Base-by-base conservation (phyloP, 2,329 filamentous ascomycete genomes). In the Aureobasidium sp. region DNA sequence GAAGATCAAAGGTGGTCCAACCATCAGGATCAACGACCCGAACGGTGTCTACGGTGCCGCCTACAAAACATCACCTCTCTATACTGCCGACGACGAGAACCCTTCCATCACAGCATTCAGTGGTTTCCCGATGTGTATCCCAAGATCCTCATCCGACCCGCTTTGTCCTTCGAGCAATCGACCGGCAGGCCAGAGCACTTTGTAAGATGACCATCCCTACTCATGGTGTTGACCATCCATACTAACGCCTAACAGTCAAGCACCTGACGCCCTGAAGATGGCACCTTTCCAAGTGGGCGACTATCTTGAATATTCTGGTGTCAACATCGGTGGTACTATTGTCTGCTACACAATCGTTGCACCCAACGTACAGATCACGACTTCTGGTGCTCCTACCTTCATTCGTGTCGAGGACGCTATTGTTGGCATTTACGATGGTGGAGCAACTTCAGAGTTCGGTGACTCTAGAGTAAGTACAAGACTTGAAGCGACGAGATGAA, bases 101-200 rank as follows among this genome's bases (percentile, higher is more conserved):
- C 78, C 79, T 1, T 76, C 74, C 50, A 74, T 81, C 61, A 74
- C 73, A 2, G 37, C 47, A 27, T 61, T 54, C 42, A 54, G 76
- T 11, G 79, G 79, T 0, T 81, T 81, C 57, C 79, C 79, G 2
- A 81, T 81, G 79, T 82, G 79, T 61, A 76, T 81, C 25, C 79
- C 78, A 0, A 72, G 79, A n/a, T 75, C 74, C 25, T 62, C 68
- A 27, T 68, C 66, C 36, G 73, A 76, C 45, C 54, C 67, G 0
- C 68, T 71, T 16, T 78, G 76, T 63, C 74, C 74, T 9, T 48
- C 63, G 13, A 70, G 70, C 13, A 78, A 77, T 61, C 71, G 68
- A 58, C 70, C 67, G 54, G 68, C 64, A 62, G 74, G 66, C 25
- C 70, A 64, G 64, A 69, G 61, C 7, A 63, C 59, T 14, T 70